Conservation (phyloP, 179 eudicot species). For the Beta lomatogona region DNA sequence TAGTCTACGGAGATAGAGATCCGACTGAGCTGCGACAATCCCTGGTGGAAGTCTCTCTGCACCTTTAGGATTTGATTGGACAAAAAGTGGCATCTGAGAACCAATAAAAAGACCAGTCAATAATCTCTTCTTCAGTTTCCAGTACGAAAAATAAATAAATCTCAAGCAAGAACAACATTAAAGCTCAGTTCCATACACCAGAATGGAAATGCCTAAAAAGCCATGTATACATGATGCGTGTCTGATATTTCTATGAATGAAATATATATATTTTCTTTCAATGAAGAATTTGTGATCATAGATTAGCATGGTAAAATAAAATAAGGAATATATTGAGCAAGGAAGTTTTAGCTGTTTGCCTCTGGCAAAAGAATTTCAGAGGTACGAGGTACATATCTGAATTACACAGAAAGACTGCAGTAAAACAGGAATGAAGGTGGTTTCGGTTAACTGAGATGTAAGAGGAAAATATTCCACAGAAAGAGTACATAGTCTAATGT, state of each 20-base stretch:
- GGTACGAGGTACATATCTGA: not conserved
- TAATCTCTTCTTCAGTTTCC: not conserved
- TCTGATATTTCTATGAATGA: too few relatives aligned
- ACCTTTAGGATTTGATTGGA: constrained; percentile 49
- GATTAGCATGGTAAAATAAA: not conserved
- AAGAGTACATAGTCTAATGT: not conserved
- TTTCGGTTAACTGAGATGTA: not conserved
- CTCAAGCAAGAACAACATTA: not conserved
- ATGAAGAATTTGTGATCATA: not conserved
- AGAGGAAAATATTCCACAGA: not conserved
- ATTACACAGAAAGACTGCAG: not conserved
- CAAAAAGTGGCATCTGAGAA: constrained; percentile 34
- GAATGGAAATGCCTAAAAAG: not conserved
- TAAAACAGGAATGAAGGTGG: not conserved
- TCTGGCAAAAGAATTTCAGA: not conserved
- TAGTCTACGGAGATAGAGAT: constrained; percentile 45
- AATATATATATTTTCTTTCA: not conserved
- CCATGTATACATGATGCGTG: not conserved
- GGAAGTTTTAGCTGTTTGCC: not conserved
- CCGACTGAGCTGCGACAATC: constrained; percentile 46
- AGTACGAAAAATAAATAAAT: not conserved
- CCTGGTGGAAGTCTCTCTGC: constrained; percentile 55
- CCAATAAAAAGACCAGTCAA: not conserved
- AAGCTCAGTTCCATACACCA: not conserved
- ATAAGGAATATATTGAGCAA: not conserved